Evolutionary conservation across 140 eudicot genomes (phyloP).

Genomic region (Cichorium intybus): DNA sequence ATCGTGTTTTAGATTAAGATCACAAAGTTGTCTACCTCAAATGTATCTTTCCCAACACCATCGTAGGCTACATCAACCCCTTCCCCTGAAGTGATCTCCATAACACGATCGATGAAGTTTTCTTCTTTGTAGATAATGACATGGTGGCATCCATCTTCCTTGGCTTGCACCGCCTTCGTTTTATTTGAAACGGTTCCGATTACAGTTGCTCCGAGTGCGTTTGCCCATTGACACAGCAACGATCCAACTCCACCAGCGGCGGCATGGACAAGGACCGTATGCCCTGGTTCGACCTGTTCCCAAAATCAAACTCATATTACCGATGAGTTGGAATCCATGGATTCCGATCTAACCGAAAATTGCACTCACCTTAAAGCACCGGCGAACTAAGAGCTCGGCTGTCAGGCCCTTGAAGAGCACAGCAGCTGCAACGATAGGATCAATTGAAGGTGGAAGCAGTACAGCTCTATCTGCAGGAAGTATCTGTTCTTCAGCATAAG

Average conservation of each 20-base stretch:
- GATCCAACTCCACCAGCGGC: constrained; percentile 41
- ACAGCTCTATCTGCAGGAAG: too few species aligned
- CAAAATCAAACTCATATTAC: neutral
- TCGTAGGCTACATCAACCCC: too few species aligned
- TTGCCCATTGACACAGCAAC: constrained; percentile 38
- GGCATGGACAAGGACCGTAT: too few species aligned
- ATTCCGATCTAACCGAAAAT: neutral
- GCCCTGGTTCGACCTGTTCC: constrained; percentile 11
- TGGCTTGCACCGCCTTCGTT: too few species aligned
- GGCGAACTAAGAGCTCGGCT: neutral
- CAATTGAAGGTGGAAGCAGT: too few species aligned
- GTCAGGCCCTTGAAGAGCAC: constrained; percentile 15
- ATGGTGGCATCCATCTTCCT: too few species aligned
- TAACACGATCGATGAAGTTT: too few species aligned
- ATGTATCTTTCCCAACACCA: constrained; percentile 21
- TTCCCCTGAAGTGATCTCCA: too few species aligned
- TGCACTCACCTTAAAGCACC: constrained; percentile 8
- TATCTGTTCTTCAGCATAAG: too few species aligned
- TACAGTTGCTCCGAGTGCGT: constrained; percentile 37
- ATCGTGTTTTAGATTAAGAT: neutral
- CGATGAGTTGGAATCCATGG: too few species aligned
- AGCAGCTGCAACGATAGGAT: constrained; percentile 6
- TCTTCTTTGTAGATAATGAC: too few species aligned
- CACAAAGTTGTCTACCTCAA: neutral
- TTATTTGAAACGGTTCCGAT: constrained; percentile 45